Conservation (phyloP, 768 basidiomycete species). For the Tulasnella sp. region DNA sequence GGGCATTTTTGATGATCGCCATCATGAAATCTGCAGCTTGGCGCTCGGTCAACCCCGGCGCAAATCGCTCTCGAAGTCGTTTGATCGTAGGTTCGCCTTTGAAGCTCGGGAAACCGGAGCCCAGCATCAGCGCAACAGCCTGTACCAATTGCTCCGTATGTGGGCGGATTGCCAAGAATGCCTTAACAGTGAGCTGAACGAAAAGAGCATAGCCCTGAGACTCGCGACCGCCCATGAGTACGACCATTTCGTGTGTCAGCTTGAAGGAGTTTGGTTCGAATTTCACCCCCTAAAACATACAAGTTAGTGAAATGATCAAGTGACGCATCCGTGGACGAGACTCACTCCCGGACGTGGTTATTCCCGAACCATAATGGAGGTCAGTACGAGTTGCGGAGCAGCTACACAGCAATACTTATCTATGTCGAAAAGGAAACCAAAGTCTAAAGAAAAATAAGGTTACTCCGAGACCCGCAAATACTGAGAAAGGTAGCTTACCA, state of each 20-base stretch:
- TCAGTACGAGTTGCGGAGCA: background rate
- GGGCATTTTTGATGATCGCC: conserved; percentile 81
- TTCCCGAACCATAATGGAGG: conserved; percentile 29
- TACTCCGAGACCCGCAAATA: background rate
- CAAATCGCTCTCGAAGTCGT: conserved; percentile 82
- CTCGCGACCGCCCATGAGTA: conserved; percentile 91
- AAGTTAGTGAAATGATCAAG: background rate
- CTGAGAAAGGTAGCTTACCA: conserved; percentile 43
- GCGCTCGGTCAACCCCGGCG: conserved; percentile 72
- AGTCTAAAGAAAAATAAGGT: conserved; percentile 53
- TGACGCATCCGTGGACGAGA: conserved; percentile 2
- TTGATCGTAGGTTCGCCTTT: conserved; percentile 92
- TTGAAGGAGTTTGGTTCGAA: conserved; percentile 99
- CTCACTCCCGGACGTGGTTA: conserved; percentile 67
- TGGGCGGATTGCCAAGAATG: conserved; percentile 94
- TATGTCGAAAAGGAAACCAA: conserved; percentile 97
- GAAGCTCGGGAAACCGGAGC: conserved; percentile 91
- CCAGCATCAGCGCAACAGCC: conserved; percentile 90
- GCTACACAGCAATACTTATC: conserved; percentile 59
- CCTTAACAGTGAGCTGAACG: conserved; percentile 90
- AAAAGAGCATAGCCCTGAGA: conserved; percentile 95
- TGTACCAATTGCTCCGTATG: conserved; percentile 87
- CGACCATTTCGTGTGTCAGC: conserved; percentile 97
- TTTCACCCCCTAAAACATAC: conserved; percentile 74
- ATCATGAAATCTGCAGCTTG: conserved; percentile 95